Evolutionary conservation across 2,329 filamentous ascomycete species (phyloP).

Genomic region (Cladophialophora exuberans): DNA sequence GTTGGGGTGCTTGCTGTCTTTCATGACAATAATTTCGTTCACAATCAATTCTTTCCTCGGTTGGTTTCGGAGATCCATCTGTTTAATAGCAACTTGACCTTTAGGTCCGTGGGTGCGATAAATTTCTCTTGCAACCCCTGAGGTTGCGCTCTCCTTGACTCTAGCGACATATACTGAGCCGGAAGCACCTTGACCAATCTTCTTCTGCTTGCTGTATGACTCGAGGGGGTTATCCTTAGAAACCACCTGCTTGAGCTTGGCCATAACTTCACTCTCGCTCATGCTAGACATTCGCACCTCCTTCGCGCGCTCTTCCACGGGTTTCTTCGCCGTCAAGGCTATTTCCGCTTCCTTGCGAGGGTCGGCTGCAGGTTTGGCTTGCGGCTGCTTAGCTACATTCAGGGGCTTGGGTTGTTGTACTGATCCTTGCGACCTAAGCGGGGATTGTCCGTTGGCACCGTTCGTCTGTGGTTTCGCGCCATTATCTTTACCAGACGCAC

Average conservation of each 20-base stretch:
- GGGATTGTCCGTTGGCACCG: slow-evolving; percentile 49
- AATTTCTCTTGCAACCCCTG: slow-evolving; percentile 75
- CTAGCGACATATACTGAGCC: slow-evolving; percentile 98
- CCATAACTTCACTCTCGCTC: slow-evolving; percentile 97
- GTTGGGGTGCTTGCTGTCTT: slow-evolving; percentile 96
- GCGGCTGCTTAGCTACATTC: slow-evolving; percentile 71
- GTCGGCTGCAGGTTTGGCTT: slow-evolving; percentile 58
- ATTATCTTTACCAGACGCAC: slow-evolving; percentile 43
- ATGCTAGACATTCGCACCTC: slow-evolving; percentile 98
- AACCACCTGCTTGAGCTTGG: slow-evolving; percentile 88
- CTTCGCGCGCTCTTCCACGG: slow-evolving; percentile 74
- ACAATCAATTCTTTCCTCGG: slow-evolving; percentile 97
- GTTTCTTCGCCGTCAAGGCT: slow-evolving; percentile 81
- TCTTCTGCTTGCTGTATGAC: slow-evolving; percentile 99
- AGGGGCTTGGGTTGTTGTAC: slow-evolving; percentile 71
- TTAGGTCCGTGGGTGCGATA: slow-evolving; percentile 77
- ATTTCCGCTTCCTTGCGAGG: slow-evolving; percentile 87
- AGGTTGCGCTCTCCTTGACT: slow-evolving; percentile 85
- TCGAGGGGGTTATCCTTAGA: slow-evolving; percentile 93
- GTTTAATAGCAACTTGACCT: slow-evolving; percentile 96
- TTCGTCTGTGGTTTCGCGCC: slow-evolving; percentile 42
- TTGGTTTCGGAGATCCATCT: slow-evolving; percentile 98
- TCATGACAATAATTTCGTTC: slow-evolving; percentile 99
- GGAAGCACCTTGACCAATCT: slow-evolving; percentile 97
- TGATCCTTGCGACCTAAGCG: slow-evolving; percentile 48